A percentile compares a stretch with the other conserved stretches of the same genome.
These are phyloP conservation scores for Hanseniaspora lindneri DNA, from an alignment of 805 yeast genomes.

Conservation along the genomic window DNA sequence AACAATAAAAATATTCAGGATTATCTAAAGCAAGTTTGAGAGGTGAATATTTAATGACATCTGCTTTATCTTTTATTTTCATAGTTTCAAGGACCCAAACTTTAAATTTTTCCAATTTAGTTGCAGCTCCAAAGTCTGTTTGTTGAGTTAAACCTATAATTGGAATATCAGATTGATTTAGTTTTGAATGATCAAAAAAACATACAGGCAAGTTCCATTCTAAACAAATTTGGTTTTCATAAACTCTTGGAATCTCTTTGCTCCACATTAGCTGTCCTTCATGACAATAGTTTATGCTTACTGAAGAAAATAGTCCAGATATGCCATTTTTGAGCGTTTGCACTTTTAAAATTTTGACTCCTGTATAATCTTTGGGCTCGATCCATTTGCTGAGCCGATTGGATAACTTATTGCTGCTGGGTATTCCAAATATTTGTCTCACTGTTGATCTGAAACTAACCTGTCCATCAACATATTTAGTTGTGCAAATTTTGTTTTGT, in stretches of 20 bases:
- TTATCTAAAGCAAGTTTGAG: conserved; percentile 18
- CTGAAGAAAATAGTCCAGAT: conserved; percentile 34
- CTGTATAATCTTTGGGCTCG: conserved; percentile 32
- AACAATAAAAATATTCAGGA: conserved; percentile 33
- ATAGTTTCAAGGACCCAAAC: conserved; percentile 1
- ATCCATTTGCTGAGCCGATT: background rate
- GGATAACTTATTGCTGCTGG: conserved; percentile 20
- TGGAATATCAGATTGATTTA: too few relatives aligned
- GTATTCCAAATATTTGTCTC: conserved; percentile 16
- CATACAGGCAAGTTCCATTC: conserved; percentile 42
- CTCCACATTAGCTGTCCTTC: conserved; percentile 37
- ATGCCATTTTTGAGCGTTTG: conserved; percentile 32
- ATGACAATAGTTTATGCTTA: conserved; percentile 41
- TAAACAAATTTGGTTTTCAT: conserved; percentile 31
- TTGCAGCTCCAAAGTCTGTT: too few relatives aligned
- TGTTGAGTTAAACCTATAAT: too few relatives aligned
- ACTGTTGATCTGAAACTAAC: conserved; percentile 7
- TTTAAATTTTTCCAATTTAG: conserved; percentile 3
- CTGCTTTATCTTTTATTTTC: too few relatives aligned
- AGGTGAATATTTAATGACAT: too few relatives aligned
- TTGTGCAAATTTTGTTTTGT: conserved; percentile 22
- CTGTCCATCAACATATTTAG: conserved; percentile 19
- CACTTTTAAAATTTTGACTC: conserved; percentile 43
- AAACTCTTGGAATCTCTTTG: conserved; percentile 29
- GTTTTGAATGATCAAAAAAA: conserved; percentile 23